Percentiles rank a stretch among this genome's conserved stretches.
Conservation (phyloP, 2,329 filamentous ascomycete species). For the Xylariaceae sp. region DNA sequence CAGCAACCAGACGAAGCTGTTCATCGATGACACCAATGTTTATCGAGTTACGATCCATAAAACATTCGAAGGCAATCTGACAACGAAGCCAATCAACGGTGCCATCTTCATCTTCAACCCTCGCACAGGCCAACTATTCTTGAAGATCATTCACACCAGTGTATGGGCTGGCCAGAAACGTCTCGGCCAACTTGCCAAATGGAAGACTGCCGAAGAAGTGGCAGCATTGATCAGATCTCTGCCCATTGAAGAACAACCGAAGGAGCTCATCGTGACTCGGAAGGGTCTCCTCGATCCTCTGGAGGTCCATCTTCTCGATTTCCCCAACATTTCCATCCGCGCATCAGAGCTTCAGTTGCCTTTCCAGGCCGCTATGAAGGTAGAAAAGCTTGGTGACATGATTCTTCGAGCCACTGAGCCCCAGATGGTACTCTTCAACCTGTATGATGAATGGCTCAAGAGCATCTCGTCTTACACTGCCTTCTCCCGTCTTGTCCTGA, state of each 20-base stretch:
- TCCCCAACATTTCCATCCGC: constrained; percentile 97
- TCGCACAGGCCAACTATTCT: constrained; percentile 92
- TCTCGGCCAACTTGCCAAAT: constrained; percentile 95
- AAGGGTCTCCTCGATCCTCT: constrained; percentile 96
- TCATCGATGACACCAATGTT: constrained; percentile 98
- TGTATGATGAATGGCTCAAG: constrained; percentile 99
- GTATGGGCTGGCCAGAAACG: constrained; percentile 99
- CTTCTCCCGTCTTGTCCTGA: constrained; percentile 91
- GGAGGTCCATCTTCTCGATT: constrained; percentile 94
- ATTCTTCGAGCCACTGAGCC: constrained; percentile 95
- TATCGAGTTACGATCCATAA: constrained; percentile 99
- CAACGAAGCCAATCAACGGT: constrained; percentile 98
- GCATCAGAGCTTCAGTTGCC: constrained; percentile 94
- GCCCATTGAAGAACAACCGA: constrained; percentile 96
- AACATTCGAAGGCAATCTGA: constrained; percentile 98
- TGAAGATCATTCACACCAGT: constrained; percentile 99
- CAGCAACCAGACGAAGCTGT: constrained; percentile 97
- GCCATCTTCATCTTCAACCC: constrained; percentile 99
- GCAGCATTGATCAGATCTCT: constrained; percentile 92
- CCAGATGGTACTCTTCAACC: constrained; percentile 99
- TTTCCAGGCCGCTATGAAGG: constrained; percentile 99
- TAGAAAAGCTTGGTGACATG: constrained; percentile 99
- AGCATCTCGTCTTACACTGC: constrained; percentile 97
- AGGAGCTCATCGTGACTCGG: constrained; percentile 95
- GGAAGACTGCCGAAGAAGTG: constrained; percentile 99